A percentile compares a stretch with the other conserved stretches of the same genome.
Evolutionary conservation across 1,284 basidiomycete genomes (phyloP).

Genomic region (Papiliotrema fonsecae): DNA sequence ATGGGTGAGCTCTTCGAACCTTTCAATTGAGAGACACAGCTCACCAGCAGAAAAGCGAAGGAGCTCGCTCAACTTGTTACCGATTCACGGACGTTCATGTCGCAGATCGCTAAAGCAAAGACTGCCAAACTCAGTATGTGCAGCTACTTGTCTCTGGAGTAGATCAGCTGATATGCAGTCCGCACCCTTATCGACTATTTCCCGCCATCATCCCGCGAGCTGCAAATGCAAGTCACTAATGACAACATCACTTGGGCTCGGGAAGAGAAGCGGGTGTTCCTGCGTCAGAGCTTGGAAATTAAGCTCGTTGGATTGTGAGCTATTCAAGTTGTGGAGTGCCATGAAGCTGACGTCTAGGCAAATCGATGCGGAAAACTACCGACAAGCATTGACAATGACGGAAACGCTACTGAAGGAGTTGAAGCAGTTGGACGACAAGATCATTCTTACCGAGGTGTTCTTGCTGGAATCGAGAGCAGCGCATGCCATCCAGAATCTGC

Average conservation of each 20-base stretch:
- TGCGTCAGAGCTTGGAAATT: constrained; percentile 91
- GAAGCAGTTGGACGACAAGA: constrained; percentile 92
- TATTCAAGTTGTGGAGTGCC: background rate
- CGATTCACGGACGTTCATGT: constrained; percentile 83
- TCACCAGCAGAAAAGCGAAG: constrained; percentile 63
- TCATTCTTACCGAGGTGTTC: constrained; percentile 95
- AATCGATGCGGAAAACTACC: constrained; percentile 71
- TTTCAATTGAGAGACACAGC: background rate
- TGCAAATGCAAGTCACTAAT: constrained; percentile 79
- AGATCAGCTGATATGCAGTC: constrained; percentile 53
- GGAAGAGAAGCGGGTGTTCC: constrained; percentile 86
- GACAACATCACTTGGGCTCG: constrained; percentile 95
- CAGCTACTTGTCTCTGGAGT: background rate
- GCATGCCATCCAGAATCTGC: constrained; percentile 82
- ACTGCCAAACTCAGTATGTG: constrained; percentile 88
- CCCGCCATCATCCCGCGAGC: constrained; percentile 64
- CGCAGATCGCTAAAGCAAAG: constrained; percentile 94
- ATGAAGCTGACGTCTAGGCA: constrained; percentile 52
- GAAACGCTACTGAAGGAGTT: constrained; percentile 83
- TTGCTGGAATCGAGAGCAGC: constrained; percentile 88
- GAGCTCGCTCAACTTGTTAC: constrained; percentile 84
- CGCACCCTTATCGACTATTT: constrained; percentile 91
- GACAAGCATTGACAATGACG: constrained; percentile 74
- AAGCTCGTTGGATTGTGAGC: constrained; percentile 76
- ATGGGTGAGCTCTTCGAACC: constrained; percentile 57